Conservation (phyloP, 148 eudicot genomes). For the Vaccinium macrocarpon region DNA sequence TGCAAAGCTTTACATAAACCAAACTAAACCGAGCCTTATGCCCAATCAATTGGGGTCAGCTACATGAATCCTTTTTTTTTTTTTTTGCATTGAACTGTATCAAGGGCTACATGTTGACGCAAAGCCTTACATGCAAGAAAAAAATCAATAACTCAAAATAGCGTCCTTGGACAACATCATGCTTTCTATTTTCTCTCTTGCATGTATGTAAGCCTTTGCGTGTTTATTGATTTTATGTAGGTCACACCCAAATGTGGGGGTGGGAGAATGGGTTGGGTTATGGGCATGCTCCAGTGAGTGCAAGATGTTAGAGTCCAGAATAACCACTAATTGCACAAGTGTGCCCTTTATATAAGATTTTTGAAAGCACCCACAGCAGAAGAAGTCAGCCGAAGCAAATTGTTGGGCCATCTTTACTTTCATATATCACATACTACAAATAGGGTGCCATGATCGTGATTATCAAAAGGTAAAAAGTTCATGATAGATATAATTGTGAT, state of each 20-base stretch:
- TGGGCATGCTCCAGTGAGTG: background rate
- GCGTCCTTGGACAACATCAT: too few relatives aligned
- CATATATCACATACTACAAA: constrained; percentile 5
- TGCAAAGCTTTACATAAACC: background rate
- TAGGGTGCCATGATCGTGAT: background rate
- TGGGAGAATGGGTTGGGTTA: background rate
- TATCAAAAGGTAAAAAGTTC: background rate
- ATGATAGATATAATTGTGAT: background rate
- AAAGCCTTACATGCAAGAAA: background rate
- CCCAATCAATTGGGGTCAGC: too few relatives aligned
- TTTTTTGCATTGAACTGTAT: too few relatives aligned
- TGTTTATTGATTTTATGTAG: background rate
- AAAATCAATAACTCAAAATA: too few relatives aligned
- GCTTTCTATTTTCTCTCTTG: too few relatives aligned
- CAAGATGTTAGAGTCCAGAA: background rate
- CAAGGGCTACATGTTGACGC: too few relatives aligned
- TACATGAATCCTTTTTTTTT: too few relatives aligned
- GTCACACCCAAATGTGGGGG: background rate
- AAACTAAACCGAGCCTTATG: too few relatives aligned
- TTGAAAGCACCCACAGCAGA: background rate
- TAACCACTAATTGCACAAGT: background rate
- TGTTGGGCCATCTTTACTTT: background rate
- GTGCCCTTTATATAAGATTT: background rate
- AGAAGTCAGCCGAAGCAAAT: constrained; percentile 1
- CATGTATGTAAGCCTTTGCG: too few relatives aligned